Percentiles rank a stretch among this genome's conserved stretches.
Evolutionary conservation across 177 flowering plant genomes (phyloP).

Genomic region (Vitis hybrid): DNA sequence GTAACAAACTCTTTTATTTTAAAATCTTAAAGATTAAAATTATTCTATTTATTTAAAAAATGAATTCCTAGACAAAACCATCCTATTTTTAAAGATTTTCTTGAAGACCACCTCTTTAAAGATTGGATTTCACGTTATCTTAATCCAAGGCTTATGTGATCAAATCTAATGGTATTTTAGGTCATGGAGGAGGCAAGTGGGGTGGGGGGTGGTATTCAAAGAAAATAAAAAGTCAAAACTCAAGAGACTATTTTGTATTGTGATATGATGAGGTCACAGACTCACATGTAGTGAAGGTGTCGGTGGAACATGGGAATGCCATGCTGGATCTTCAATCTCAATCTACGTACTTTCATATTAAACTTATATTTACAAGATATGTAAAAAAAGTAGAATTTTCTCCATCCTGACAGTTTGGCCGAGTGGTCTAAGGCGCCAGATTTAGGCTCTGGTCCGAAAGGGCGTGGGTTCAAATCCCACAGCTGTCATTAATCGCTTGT

Average conservation of each 20-base stretch:
- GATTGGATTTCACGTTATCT: too few species aligned
- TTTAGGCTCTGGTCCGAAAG: conserved; percentile 99
- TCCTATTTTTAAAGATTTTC: too few species aligned
- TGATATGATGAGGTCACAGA: not conserved
- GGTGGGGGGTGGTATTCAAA: not conserved
- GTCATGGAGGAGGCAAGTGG: too few species aligned
- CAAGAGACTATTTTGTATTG: not conserved
- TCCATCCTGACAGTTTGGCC: conserved; percentile 24
- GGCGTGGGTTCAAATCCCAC: conserved; percentile 99
- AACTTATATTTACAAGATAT: too few species aligned
- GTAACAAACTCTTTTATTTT: too few species aligned
- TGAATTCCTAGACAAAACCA: too few species aligned
- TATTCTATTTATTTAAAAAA: too few species aligned
- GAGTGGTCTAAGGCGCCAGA: conserved; percentile 99
- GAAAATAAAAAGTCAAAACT: not conserved
- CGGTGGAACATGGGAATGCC: not conserved
- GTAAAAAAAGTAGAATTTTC: accelerated
- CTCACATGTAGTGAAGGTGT: not conserved
- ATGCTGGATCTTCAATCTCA: not conserved
- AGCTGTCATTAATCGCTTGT: conserved; percentile 51
- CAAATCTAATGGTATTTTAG: too few species aligned
- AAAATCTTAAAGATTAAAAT: too few species aligned
- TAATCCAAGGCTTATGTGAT: too few species aligned
- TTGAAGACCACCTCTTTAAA: too few species aligned
- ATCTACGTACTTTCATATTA: not conserved